Evolutionary conservation across 148 eudicot genomes (phyloP), one percentile per base, ranked within the genome.

Genomic region (Rhododendron ovatum): DNA sequence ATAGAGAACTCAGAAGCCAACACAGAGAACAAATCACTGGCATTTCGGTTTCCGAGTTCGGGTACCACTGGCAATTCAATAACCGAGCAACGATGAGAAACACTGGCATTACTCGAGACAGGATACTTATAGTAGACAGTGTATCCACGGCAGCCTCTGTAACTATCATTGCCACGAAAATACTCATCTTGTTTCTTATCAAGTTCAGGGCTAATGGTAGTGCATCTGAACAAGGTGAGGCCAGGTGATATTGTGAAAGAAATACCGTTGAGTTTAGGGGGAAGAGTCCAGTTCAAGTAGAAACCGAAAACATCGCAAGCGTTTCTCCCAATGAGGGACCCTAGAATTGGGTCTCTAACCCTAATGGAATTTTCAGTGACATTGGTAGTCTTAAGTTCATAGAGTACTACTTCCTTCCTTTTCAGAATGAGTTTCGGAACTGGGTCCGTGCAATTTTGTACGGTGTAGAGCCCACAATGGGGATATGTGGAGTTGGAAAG

Each of bases 191-290:
- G 33, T n/a, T 79, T 59, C 28, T 9, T 15, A 22, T 65, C 9
- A 43, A 0, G 2, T 17, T 15, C 9, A 30, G 37, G 0, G 1
- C 37, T 45, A 8, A 15, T n/a, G 59, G 14, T 84, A 0, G 8
- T 67, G 63, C 93, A 92, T 50, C 48, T 89, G 86, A 86, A 90
- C 28, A 92, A 13, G 35, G 90, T 84, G 84, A 83, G 50, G 35
- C 39, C 73, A 7, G 3, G 47, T 41, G 81, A 28, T 10, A 45
- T 2, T 1, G 87, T 82, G 41, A 89, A 47, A 18, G 47, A 82
- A 57, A 88, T 63, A 20, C 84, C 53, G 43, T 39, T 39, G 35
- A 37, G 65, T 15, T 84, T 84, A 7, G 5, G 82, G 1, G 85
- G 90, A 86, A 78, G 85, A n/a, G 7, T 39, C 7, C 55, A 63